Base-by-base conservation (phyloP, 768 basidiomycete genomes). In the Tulasnella sp. region DNA sequence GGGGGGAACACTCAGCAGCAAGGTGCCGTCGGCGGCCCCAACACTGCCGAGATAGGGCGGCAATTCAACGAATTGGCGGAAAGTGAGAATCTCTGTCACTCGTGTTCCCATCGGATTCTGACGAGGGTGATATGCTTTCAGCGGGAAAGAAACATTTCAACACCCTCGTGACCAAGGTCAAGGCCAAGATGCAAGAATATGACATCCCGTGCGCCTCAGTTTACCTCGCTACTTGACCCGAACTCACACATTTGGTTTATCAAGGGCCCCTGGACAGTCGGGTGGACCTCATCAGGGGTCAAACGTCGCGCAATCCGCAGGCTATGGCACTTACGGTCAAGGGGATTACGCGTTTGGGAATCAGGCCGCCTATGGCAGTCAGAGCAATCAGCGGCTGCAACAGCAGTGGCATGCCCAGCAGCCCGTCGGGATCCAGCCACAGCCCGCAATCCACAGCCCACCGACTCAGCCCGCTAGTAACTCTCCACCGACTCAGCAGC, bases 71-170 rank as follows among this genome's bases (percentile, higher is more conserved):
- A 91, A 85, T 88, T 94, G 72, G 94, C 94, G 7, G 95, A 95
- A 86, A 90, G 94, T 96, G 81, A 81, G 93, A 87, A 14, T 44
- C 31, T 77, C 42, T 20, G 58, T 58, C 46, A 18, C 20, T 72
- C 42, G 22, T 72, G n/a, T 34, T 77, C 48, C 34, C 31, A 9
- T 40, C 34, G 69, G 50, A 22, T 60, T 28, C 76, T 41, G 80
- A 64, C 58, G 22, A 31, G 3, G 60, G 50, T 74, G 14, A 31
- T 83, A 41, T 40, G 24, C 41, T 37, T 76, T 14, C 80, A 93
- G 93, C 89, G 77, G 94, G 94, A 4, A 95, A 93, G 87, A 93
- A 92, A 86, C 95, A 94, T 0, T 90, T 96, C 85, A 91, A 89
- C 73, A 89, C 87, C 12, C 85, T 96, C 40, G 88, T 95, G 58